Evolutionary conservation across 2,329 filamentous ascomycete genomes (phyloP).

Genomic region (Huntiella abstrusa): DNA sequence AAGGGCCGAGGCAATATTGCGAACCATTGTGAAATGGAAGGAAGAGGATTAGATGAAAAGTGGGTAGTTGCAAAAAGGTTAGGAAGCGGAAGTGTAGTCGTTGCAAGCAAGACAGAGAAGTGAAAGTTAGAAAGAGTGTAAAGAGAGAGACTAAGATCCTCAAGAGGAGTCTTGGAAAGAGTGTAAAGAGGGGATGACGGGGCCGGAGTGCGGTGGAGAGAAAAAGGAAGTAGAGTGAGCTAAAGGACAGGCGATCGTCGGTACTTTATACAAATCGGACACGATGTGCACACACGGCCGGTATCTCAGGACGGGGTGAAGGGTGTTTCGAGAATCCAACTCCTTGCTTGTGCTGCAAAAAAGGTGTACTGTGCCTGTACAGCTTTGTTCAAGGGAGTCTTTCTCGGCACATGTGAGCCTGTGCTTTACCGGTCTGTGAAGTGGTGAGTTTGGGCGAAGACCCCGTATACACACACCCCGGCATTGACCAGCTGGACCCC

Average conservation of each 20-base stretch:
- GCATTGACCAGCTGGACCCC: too few relatives aligned
- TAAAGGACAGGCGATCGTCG: neutral
- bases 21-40: neutral
- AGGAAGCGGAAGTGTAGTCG: neutral
- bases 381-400: too few relatives aligned
- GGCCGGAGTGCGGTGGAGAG: conserved; percentile 3
- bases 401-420: too few relatives aligned
- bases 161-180: neutral
- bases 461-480: too few relatives aligned
- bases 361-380: too few relatives aligned
- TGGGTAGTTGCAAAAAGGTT: neutral
- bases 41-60: neutral
- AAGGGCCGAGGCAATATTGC: conserved; percentile 2
- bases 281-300: too few relatives aligned
- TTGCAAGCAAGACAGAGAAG: neutral
- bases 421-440: too few relatives aligned
- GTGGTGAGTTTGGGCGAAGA: too few relatives aligned
- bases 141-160: neutral
- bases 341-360: too few relatives aligned
- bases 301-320: too few relatives aligned
- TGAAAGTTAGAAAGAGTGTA: neutral
- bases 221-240: neutral
- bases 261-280: conserved; percentile 1
- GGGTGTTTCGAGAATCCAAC: too few relatives aligned
- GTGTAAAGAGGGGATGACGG: neutral